Conservation (phyloP, 805 yeast genomes). For the Schwanniomyces vanrijiae region DNA sequence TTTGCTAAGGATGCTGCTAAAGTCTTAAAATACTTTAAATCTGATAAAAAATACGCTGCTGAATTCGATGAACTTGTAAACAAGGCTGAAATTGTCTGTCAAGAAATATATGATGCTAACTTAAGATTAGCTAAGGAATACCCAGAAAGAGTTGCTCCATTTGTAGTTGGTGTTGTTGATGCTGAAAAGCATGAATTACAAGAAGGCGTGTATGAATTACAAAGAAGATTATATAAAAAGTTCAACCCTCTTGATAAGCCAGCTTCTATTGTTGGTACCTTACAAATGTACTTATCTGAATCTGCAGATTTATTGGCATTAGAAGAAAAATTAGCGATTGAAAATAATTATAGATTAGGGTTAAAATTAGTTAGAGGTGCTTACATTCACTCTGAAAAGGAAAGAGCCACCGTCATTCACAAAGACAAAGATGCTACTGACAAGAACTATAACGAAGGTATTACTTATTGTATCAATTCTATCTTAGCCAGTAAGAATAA, state of each 20-base stretch:
- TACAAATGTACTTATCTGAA: conserved; percentile 86
- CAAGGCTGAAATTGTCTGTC: conserved; percentile 65
- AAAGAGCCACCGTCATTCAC: conserved; percentile 67
- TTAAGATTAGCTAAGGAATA: conserved; percentile 44
- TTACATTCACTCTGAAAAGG: conserved; percentile 84
- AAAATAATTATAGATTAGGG: conserved; percentile 69
- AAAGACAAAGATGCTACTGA: conserved; percentile 81
- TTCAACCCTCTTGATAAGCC: conserved; percentile 64
- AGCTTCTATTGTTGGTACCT: conserved; percentile 80
- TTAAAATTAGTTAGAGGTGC: conserved; percentile 95
- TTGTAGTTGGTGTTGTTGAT: conserved; percentile 77
- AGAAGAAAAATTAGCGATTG: conserved; percentile 66
- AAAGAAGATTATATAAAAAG: conserved; percentile 71
- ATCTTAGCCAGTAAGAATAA: conserved; percentile 47
- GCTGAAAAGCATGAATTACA: conserved; percentile 91
- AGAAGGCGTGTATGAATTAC: conserved; percentile 87
- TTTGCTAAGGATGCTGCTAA: conserved; percentile 74
- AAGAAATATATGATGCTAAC: conserved; percentile 56
- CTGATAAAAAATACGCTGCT: conserved; percentile 41
- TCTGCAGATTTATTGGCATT: conserved; percentile 58
- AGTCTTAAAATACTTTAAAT: conserved; percentile 63
- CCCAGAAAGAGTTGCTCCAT: conserved; percentile 70
- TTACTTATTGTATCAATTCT: conserved; percentile 58
- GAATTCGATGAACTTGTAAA: conserved; percentile 59
- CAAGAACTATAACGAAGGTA: conserved; percentile 67